Evolutionary conservation across 345 rosid species (phyloP).

Genomic region (Salix purpurea): DNA sequence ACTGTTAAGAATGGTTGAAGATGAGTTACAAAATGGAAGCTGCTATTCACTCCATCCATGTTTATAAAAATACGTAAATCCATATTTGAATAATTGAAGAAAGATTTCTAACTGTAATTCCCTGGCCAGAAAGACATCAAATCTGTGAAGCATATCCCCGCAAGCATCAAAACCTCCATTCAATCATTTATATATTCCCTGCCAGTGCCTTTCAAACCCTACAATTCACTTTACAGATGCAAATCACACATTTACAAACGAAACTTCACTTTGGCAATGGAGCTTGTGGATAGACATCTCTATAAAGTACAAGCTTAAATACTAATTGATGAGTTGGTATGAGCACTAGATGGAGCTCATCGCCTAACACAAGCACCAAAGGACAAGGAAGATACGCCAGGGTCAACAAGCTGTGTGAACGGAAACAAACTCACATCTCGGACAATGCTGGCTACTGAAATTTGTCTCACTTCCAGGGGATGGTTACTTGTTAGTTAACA

Average conservation of each 20-base stretch:
- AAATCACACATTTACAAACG: background rate
- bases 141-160: background rate
- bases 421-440: background rate
- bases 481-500: constrained; percentile 2
- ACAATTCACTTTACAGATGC: background rate
- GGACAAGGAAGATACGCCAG: background rate
- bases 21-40: too few relatives aligned
- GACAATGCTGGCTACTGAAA: background rate
- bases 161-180: background rate
- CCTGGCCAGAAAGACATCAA: too few relatives aligned
- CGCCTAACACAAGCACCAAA: background rate
- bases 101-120: too few relatives aligned
- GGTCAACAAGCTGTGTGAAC: background rate
- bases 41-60: too few relatives aligned
- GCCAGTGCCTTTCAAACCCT: background rate
- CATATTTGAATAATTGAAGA: too few relatives aligned
- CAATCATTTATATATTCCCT: background rate
- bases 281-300: background rate
- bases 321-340: background rate
- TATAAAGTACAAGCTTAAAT: background rate
- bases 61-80: too few relatives aligned
- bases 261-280: background rate
- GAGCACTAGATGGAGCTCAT: background rate
- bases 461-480: constrained; percentile 1
- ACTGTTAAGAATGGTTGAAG: too few relatives aligned